A percentile compares a stretch with the other conserved stretches of the same genome.
phyloP scores from a whole-genome alignment of 148 eudicot species.

The Cornus controversa region DNA sequence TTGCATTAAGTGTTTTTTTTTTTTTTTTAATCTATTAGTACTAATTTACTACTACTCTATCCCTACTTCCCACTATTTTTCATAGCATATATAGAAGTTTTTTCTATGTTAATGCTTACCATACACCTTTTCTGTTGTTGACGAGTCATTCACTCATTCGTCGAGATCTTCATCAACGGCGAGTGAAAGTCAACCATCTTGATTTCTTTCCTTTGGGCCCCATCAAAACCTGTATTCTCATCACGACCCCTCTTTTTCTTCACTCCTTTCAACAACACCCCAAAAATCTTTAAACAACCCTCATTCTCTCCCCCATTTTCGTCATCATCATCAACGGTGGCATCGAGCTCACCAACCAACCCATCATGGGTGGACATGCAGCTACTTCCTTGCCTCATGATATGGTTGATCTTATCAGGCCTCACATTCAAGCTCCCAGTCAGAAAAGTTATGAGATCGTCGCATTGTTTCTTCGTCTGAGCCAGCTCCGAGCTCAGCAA shows the following conservation, averaged over 20 bases:
- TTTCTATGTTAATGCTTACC: background rate
- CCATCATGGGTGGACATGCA: slow-evolving; percentile 28
- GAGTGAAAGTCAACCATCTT: slow-evolving; percentile 28
- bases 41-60: background rate
- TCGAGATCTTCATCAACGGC: slow-evolving; percentile 40
- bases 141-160: background rate
- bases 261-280: slow-evolving; percentile 42
- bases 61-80: too few relatives aligned
- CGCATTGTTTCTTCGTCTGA: slow-evolving; percentile 66
- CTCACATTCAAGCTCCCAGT: slow-evolving; percentile 45
- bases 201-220: slow-evolving; percentile 39
- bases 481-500: slow-evolving; percentile 64
- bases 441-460: slow-evolving; percentile 55
- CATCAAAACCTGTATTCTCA: slow-evolving; percentile 30
- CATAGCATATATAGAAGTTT: too few relatives aligned
- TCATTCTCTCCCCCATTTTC: slow-evolving; percentile 21
- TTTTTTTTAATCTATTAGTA: too few relatives aligned
- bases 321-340: slow-evolving; percentile 30
- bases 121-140: background rate
- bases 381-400: slow-evolving; percentile 30
- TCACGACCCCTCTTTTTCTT: slow-evolving; percentile 46
- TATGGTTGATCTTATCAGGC: slow-evolving; percentile 51
- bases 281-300: slow-evolving; percentile 38
- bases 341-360: slow-evolving; percentile 14
- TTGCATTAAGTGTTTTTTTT: background rate